A percentile compares a stretch with the other conserved stretches of the same genome.
These are phyloP conservation scores for Zarea fungicola DNA, from an alignment of 2,329 filamentous ascomycete species.

Conservation along the genomic window DNA sequence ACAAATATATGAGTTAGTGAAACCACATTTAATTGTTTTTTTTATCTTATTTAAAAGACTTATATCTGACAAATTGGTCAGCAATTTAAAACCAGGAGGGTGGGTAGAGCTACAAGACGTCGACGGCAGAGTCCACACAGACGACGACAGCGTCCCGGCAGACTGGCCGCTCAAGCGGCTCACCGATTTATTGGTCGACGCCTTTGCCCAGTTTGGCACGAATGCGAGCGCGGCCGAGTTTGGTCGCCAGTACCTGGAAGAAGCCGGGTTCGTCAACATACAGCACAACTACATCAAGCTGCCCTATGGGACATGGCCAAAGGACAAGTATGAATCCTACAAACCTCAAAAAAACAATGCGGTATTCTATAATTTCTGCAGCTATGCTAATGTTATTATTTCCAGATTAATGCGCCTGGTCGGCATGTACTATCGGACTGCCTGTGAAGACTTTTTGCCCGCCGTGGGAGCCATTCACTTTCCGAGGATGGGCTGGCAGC, in stretches of 20 bases:
- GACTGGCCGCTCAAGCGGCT: slow-evolving; percentile 30
- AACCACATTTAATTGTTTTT: neutral
- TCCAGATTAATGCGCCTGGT: slow-evolving; percentile 32
- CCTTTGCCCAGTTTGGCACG: slow-evolving; percentile 32
- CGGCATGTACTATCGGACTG: slow-evolving; percentile 36
- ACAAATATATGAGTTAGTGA: slow-evolving; percentile 25
- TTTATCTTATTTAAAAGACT: neutral
- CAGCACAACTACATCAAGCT: slow-evolving; percentile 34
- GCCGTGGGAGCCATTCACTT: slow-evolving; percentile 36
- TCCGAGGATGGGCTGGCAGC: slow-evolving; percentile 34
- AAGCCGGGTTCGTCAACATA: slow-evolving; percentile 36
- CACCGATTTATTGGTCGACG: slow-evolving; percentile 30
- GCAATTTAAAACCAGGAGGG: slow-evolving; percentile 37
- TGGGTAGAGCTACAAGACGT: slow-evolving; percentile 44
- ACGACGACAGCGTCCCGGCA: slow-evolving; percentile 29
- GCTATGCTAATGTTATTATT: neutral
- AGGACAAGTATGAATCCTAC: slow-evolving; percentile 30
- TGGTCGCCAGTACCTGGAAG: slow-evolving; percentile 30
- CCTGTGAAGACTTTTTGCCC: slow-evolving; percentile 37
- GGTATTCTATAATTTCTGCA: neutral
- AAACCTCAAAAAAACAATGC: neutral
- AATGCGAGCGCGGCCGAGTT: slow-evolving; percentile 34
- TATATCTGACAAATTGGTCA: slow-evolving; percentile 11
- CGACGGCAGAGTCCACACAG: slow-evolving; percentile 33
- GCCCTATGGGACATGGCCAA: slow-evolving; percentile 43